Conservation (phyloP, 306 rosid species). For the Sechiopsis laciniata region DNA sequence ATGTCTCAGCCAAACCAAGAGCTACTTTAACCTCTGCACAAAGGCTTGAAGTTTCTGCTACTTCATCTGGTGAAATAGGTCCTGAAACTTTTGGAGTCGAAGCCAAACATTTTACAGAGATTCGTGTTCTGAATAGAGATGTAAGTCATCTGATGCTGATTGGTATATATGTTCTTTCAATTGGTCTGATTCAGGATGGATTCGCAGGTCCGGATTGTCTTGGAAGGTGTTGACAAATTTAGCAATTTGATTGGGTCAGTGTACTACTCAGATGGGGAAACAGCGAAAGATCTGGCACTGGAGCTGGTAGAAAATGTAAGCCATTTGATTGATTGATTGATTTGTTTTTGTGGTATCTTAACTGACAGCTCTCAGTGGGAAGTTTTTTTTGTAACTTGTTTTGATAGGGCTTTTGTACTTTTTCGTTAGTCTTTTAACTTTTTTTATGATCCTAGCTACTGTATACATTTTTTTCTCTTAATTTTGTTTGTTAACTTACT, state of each 20-base stretch:
- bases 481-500: neutral
- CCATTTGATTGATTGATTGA: neutral
- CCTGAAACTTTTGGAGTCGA: slow-evolving; percentile 80
- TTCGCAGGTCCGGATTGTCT: slow-evolving; percentile 76
- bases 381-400: too few species aligned
- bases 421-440: too few species aligned
- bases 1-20: slow-evolving; percentile 57
- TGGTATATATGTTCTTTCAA: slow-evolving; percentile 19
- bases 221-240: slow-evolving; percentile 94
- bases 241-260: slow-evolving; percentile 95
- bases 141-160: slow-evolving; percentile 37
- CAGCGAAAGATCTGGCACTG: slow-evolving; percentile 85
- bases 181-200: slow-evolving; percentile 35
- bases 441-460: neutral
- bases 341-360: neutral
- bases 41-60: slow-evolving; percentile 70
- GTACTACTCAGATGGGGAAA: slow-evolving; percentile 86
- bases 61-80: slow-evolving; percentile 42
- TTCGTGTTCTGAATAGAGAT: slow-evolving; percentile 78
- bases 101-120: slow-evolving; percentile 93
- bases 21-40: slow-evolving; percentile 90
- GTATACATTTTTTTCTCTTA: neutral
- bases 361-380: neutral
- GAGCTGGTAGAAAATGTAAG: slow-evolving; percentile 90
- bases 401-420: too few species aligned